Evolutionary conservation across 306 rosid genomes (phyloP).

Genomic region (Mucuna pruriens): DNA sequence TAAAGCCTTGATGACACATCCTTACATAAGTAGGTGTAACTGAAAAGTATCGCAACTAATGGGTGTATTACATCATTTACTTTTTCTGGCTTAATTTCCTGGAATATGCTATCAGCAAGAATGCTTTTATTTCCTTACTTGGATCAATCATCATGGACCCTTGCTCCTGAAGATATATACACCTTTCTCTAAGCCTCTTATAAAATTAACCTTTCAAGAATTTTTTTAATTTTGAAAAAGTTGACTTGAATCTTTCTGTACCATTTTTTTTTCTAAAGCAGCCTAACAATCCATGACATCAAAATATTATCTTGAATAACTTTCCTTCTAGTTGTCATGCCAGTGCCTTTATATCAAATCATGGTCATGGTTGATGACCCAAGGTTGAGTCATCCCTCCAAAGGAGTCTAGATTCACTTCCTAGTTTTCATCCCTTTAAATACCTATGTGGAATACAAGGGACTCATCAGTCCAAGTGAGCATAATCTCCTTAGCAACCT

Average conservation of each 20-base stretch:
- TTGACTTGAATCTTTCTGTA: background rate
- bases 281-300: conserved; percentile 34
- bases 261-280: conserved; percentile 36
- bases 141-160: too few relatives aligned
- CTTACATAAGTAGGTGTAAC: conserved; percentile 29
- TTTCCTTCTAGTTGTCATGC: conserved; percentile 9
- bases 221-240: conserved; percentile 13
- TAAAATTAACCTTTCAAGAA: conserved; percentile 24
- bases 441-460: conserved; percentile 10
- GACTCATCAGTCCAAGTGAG: conserved; percentile 23
- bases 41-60: conserved; percentile 1
- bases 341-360: conserved; percentile 14
- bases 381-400: conserved; percentile 36
- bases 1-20: conserved; percentile 48
- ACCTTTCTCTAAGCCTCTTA: conserved; percentile 14
- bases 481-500: conserved; percentile 11
- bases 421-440: conserved; percentile 30
- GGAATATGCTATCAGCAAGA: background rate
- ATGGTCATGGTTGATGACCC: conserved; percentile 31
- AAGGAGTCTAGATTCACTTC: conserved; percentile 2
- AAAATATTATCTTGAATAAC: conserved; percentile 32
- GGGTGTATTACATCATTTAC: background rate
- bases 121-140: background rate
- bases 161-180: conserved; percentile 32
- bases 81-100: background rate